Evolutionary conservation across 148 eudicot species (phyloP).

Genomic region (Rhododendron ferrugineum): DNA sequence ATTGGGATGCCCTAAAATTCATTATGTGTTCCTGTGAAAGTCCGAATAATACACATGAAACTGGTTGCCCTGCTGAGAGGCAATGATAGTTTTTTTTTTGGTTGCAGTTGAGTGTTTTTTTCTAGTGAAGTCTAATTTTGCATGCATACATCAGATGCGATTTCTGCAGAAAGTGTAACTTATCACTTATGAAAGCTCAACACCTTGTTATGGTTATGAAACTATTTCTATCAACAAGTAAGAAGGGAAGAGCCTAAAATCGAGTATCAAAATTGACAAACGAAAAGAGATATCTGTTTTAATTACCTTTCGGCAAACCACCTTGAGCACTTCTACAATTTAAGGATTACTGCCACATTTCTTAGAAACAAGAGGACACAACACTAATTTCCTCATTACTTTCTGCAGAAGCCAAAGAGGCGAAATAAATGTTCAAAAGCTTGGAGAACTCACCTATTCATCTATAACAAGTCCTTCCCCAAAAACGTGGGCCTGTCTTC

Average conservation of each 20-base stretch:
- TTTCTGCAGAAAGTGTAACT: no score
- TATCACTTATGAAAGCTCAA: no score
- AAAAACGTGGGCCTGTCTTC: conserved; percentile 36
- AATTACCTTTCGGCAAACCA: not conserved
- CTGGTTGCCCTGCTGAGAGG: no score
- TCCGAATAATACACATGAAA: no score
- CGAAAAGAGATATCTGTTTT: not conserved
- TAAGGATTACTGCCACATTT: not conserved
- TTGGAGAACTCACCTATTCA: conserved; percentile 37
- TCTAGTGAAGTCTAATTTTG: no score
- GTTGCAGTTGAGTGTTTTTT: no score
- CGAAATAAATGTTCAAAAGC: not conserved
- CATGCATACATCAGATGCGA: no score
- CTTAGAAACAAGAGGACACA: not conserved
- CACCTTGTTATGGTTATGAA: no score
- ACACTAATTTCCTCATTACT: conserved; percentile 56
- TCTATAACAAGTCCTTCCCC: conserved; percentile 61
- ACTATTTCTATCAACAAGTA: not conserved
- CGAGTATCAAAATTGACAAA: not conserved
- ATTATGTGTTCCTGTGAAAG: no score
- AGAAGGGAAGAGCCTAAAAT: not conserved
- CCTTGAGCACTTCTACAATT: not conserved
- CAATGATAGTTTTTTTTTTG: no score
- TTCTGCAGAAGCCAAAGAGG: conserved; percentile 34
- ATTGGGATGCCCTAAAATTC: no score